Conservation (phyloP, 2,329 filamentous ascomycete species). For the Sporothrix luriei region DNA sequence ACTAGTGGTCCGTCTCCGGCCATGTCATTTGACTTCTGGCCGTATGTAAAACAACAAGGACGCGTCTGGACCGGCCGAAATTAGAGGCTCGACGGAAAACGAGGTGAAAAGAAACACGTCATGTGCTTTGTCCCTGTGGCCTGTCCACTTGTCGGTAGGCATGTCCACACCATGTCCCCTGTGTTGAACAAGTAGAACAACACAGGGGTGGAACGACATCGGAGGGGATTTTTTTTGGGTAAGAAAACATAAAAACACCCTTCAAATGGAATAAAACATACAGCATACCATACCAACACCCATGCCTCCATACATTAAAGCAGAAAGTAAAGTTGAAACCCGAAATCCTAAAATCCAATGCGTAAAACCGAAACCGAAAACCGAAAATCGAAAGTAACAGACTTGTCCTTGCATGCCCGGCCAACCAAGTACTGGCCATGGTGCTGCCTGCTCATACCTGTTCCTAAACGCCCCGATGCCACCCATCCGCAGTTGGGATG, state of each 20-base stretch:
- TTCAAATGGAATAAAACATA: neutral
- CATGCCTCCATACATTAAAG: neutral
- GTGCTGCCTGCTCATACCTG: neutral
- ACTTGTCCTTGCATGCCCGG: neutral
- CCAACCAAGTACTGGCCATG: neutral
- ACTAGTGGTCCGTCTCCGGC: neutral
- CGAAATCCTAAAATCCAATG: too few relatives aligned
- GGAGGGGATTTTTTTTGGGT: too few relatives aligned
- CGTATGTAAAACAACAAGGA: slow-evolving; percentile 8
- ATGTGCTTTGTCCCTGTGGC: slow-evolving; percentile 16
- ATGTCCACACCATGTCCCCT: neutral
- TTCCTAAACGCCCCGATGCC: slow-evolving; percentile 14
- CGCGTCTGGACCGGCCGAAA: slow-evolving; percentile 1
- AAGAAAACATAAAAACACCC: too few relatives aligned
- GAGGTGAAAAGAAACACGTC: neutral
- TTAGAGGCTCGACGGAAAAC: neutral
- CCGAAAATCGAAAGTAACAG: neutral
- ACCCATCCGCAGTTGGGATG: neutral
- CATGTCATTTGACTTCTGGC: neutral
- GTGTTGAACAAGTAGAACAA: neutral
- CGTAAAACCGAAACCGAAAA: too few relatives aligned
- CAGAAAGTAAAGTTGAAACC: too few relatives aligned
- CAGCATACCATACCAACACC: neutral
- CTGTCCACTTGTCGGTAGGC: neutral
- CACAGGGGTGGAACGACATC: neutral